A percentile compares a stretch with the other conserved stretches of the same genome.
phyloP scores from a whole-genome alignment of 2,329 filamentous ascomycete species.

The Nigrograna mackinnonii region DNA sequence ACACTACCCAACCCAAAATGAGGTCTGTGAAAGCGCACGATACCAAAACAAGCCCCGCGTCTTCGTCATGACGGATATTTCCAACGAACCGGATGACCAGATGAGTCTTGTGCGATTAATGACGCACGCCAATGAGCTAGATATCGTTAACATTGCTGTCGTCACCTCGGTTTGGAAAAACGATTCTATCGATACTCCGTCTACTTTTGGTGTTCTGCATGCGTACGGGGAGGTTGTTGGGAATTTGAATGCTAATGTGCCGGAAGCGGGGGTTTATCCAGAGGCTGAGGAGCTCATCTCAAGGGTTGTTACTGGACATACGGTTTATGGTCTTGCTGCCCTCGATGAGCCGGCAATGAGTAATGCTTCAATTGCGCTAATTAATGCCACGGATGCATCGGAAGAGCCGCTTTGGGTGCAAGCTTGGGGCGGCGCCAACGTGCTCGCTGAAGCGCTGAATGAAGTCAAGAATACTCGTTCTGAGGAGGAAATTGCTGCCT shows the following conservation, averaged over 20 bases:
- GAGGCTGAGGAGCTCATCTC: constrained; percentile 14
- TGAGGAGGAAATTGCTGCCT: constrained; percentile 32
- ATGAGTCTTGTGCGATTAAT: constrained; percentile 20
- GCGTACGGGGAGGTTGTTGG: constrained; percentile 34
- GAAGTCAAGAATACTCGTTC: constrained; percentile 33
- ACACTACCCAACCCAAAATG: too few species aligned
- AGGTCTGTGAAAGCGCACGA: neutral
- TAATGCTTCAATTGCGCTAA: constrained; percentile 20
- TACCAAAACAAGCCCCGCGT: constrained; percentile 8
- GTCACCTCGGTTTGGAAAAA: constrained; percentile 19
- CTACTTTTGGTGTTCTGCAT: too few species aligned
- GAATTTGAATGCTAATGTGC: constrained; percentile 49
- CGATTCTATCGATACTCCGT: constrained; percentile 17
- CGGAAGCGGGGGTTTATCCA: constrained; percentile 21
- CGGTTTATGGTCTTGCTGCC: constrained; percentile 43
- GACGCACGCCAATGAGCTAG: constrained; percentile 19
- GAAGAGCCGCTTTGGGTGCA: constrained; percentile 53
- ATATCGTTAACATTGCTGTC: constrained; percentile 17
- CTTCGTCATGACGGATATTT: constrained; percentile 20
- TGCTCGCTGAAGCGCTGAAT: constrained; percentile 53
- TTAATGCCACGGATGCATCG: constrained; percentile 24
- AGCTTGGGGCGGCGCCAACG: constrained; percentile 57
- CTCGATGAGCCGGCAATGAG: constrained; percentile 24
- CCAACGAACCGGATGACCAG: constrained; percentile 22
- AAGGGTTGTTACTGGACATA: constrained; percentile 35